Percentiles rank a stretch among this genome's conserved stretches.
phyloP scores from a whole-genome alignment of 1,284 basidiomycete genomes.

The Puccinia horiana region DNA sequence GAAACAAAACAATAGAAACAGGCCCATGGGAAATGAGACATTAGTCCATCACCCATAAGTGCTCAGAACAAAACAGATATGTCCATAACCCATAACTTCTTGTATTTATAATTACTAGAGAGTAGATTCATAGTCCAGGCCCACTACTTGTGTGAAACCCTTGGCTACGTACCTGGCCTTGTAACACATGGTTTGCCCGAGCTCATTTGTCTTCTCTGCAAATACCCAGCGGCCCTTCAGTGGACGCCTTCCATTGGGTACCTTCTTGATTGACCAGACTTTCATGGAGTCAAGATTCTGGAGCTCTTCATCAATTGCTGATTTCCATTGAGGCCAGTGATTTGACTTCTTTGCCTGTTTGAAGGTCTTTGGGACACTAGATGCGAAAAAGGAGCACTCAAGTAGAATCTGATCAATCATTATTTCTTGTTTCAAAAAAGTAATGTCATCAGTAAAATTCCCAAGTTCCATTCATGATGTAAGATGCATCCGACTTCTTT shows the following conservation, averaged over 20 bases:
- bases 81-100: too few species aligned
- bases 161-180: background rate
- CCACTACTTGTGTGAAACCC: background rate
- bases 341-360: background rate
- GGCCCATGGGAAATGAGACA: too few species aligned
- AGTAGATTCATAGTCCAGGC: conserved; percentile 1
- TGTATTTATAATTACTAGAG: too few species aligned
- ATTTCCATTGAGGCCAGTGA: background rate
- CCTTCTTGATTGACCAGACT: background rate
- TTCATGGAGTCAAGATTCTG: background rate
- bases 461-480: background rate
- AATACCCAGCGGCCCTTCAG: background rate
- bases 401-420: background rate
- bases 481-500: background rate
- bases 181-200: background rate
- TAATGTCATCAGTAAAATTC: background rate
- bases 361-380: background rate
- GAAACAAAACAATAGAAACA: too few species aligned
- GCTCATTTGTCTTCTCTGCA: background rate
- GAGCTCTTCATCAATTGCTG: background rate
- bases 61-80: too few species aligned
- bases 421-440: background rate
- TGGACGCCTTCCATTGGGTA: background rate
- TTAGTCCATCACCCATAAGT: too few species aligned
- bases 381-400: background rate